Conservation (phyloP, 129 eudicot species). For the Glebionis coronaria region DNA sequence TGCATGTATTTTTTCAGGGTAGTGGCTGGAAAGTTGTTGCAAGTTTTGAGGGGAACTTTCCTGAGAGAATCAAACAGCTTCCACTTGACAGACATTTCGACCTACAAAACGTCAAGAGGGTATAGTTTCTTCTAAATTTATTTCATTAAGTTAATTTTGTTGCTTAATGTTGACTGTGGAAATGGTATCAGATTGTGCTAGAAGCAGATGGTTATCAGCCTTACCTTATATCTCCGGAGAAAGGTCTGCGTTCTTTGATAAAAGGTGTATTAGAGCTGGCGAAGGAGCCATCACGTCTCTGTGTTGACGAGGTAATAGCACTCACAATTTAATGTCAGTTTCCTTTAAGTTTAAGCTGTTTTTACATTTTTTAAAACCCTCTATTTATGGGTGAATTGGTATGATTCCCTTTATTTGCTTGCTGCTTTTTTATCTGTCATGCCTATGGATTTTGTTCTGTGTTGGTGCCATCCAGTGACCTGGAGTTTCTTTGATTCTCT, state of each 20-base stretch:
- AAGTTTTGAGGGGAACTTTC: constrained; percentile 96
- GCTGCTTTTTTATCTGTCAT: constrained; percentile 7
- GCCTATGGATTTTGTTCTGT: neutral
- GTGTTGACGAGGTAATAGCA: constrained; percentile 92
- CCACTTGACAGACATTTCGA: constrained; percentile 97
- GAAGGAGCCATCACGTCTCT: constrained; percentile 96
- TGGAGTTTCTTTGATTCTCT: constrained; percentile 7
- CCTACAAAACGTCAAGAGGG: constrained; percentile 93
- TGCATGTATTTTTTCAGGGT: constrained; percentile 55
- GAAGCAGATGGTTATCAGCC: constrained; percentile 99
- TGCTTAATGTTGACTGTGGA: constrained; percentile 19
- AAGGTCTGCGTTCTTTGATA: constrained; percentile 90
- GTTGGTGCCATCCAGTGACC: constrained; percentile 10
- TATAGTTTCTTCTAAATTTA: constrained; percentile 22
- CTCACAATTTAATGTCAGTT: constrained; percentile 1
- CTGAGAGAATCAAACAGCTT: constrained; percentile 91
- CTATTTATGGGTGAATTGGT: neutral
- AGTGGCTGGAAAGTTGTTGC: constrained; percentile 97
- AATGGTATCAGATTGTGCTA: constrained; percentile 71
- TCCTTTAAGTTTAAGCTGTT: neutral
- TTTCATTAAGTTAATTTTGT: neutral
- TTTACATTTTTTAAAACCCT: neutral
- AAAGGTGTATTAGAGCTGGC: constrained; percentile 86
- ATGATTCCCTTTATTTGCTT: constrained; percentile 1
- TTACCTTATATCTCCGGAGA: constrained; percentile 97